Evolutionary conservation across 441 rosid species (phyloP), one percentile per base, ranked within the genome.

Genomic region (Pelargonium fulgidum): DNA sequence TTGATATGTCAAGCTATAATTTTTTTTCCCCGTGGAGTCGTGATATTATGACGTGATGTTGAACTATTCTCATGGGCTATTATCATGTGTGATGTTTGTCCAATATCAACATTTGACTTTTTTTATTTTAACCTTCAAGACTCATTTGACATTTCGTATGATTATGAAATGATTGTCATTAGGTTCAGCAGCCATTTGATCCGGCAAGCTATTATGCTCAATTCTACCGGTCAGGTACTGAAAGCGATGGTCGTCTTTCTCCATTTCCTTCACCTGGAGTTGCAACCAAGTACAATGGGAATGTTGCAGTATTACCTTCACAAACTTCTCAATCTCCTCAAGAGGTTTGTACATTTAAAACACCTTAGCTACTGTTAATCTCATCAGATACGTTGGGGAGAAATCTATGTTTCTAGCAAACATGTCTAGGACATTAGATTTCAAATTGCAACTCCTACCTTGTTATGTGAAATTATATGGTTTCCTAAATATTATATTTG

Each of bases 181-280:
- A 87, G 93, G 87, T 88, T 70, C 95, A 80, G 68, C 98, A 88
- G 74, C 89, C 95, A 62, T 82, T 86, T 85, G 98, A 93, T 84
- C 85, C 96, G 68, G 72, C 93, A 29, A 85, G 85, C 79, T 91
- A 85, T 80, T 87, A 87, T 81, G 92, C 93, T 67, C 97, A 91
- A 67, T 86, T 85, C 82, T 91, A 91, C 74, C 92, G 86, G 68
- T 50, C 95, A 6, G 84, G 86, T 77, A 75, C 86, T 68, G 97
- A 93, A 39, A 72, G 78, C 68, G 97, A 91, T 66, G 96, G 96
- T 44, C 87, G 91, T 36, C 75, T 89, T 80, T 93, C 97, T 67
- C 92, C 98, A 7, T 90, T 90, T 70, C 76, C 89, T 75, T 70
- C 88, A 33, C 72, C 90, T 77, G 96, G 87, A 81, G 85, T 82